Base-by-base conservation (phyloP, 176 grass and related monocot species). In the Canna indica region DNA sequence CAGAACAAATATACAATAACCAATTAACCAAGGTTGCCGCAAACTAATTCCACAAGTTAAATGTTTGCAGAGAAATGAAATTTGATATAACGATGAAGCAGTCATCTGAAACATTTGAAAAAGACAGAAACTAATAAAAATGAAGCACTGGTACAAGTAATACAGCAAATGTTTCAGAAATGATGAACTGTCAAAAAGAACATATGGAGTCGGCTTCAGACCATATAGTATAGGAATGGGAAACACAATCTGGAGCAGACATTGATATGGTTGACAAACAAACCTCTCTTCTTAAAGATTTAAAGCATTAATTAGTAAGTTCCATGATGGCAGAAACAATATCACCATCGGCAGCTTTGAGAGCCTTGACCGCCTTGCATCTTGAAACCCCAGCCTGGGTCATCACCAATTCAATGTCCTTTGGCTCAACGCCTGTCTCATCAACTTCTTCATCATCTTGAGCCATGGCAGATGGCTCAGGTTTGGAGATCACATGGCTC, bases 281-380 rank as follows among this genome's bases (percentile, higher is more conserved):
- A n/a, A n/a, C n/a, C n/a, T n/a, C 28, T 61, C 13, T 1, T 1
- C n/a, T 4, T 63, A 63, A 33, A 63, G 2, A 20, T 20, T 63
- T 17, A 12, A 63, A 3, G 1, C 5, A 18, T 33, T 17, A 65
- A 38, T 38, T 38, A 0, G 32, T 65, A 22, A 65, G 32, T 38
- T 65, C 62, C 62, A 65, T 65, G 7, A 65, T 65, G 5, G 62
- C 62, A 5, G 62, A 24, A 7, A 65, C 62, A 65, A 65, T 38
- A 65, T 65, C 62, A n/a, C 62, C 62, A 36, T 65, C 62, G 7
- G 62, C 62, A n/a, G 17, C 34, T 65, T 38, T 65, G 62, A 65
- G 62, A 1, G 62, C 62, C 18, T 35, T 65, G 34, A 38, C 33
- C 11, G 62, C 62, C 63, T 66, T 36, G 10, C 31, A n/a, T 34